Base-by-base conservation (phyloP, 2,329 filamentous ascomycete species). In the Trichocomaceae sp. region DNA sequence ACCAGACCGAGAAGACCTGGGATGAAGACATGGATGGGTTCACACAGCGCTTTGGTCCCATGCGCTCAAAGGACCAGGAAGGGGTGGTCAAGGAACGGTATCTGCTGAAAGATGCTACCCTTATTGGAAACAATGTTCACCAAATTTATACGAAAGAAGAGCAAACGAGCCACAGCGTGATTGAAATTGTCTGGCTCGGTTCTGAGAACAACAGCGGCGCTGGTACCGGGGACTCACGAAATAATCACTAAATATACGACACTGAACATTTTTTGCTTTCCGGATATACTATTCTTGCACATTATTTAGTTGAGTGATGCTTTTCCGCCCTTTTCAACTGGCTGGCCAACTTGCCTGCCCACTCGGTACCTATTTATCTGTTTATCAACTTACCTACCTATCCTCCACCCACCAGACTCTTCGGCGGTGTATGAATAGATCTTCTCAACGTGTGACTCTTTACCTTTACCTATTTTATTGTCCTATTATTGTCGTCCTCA, bases 161-260 rank as follows among this genome's bases (percentile, higher is more conserved):
- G 57, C 65, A 68, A 56, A 67, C 72, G 44, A 66, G 65, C 55
- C 72, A 72, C 63, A 73, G 70, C 53, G 62, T 74, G 37, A 73
- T 75, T 55, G 72, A 75, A 57, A 65, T 75, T 20, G 71, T 75
- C 35, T 75, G 72, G 72, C 67, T 75, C 50, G 70, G 70, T 37
- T 67, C 71, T 53, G 66, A 69, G 61, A 66, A 66, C 50, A n/a
- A 23, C 50, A 69, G 68, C 48, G 69, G 68, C 52, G 68, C 64
- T 47, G 69, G 67, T 61, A 55, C 70, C 46, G 64, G 61, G 51
- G 66, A 61, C 61, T 54, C 62, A 61, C 52, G 63, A 61, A 64
- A 46, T 31, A 8, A 23, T 47, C 22, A 50, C 26, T 55, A 46
- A 52, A 52, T 44, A 56, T 41, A 50, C 45, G 31, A 52, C 48